A percentile compares a stretch with the other conserved stretches of the same genome.
These are phyloP conservation scores for Bipolaris zeicola DNA, from an alignment of 2,329 filamentous ascomycete genomes.

Conservation along the genomic window DNA sequence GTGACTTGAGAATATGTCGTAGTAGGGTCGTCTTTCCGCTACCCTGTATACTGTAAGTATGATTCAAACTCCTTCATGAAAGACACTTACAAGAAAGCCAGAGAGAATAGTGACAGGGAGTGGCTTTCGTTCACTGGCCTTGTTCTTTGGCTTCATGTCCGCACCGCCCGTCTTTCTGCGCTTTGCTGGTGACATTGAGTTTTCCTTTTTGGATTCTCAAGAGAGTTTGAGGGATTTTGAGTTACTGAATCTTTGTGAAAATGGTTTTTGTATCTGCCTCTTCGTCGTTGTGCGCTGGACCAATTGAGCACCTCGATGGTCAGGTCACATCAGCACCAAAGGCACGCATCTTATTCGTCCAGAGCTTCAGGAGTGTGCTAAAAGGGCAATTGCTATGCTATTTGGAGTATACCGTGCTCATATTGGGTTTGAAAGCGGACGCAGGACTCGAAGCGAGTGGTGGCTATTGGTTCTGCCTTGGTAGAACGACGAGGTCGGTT, in stretches of 20 bases:
- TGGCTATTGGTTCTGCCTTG: neutral
- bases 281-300: slow-evolving; percentile 26
- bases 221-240: neutral
- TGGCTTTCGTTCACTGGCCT: slow-evolving; percentile 32
- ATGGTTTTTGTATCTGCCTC: slow-evolving; percentile 21
- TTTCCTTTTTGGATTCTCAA: neutral
- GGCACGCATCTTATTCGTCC: slow-evolving; percentile 15
- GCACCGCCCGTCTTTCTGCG: slow-evolving; percentile 22
- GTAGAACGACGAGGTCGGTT: neutral
- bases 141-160: slow-evolving; percentile 12
- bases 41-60: slow-evolving; percentile 54
- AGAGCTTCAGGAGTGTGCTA: slow-evolving; percentile 1
- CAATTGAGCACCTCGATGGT: slow-evolving; percentile 43
- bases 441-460: neutral
- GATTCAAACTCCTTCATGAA: neutral
- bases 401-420: slow-evolving; percentile 1
- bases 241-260: too few relatives aligned
- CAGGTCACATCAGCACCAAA: slow-evolving; percentile 37
- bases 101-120: slow-evolving; percentile 66
- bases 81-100: slow-evolving; percentile 59
- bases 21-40: slow-evolving; percentile 74
- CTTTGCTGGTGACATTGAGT: slow-evolving; percentile 29
- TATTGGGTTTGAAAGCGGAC: neutral
- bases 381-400: neutral
- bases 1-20: slow-evolving; percentile 68